Conservation (phyloP, 2,329 filamentous ascomycete species). For the Nigrospora osmanthi region DNA sequence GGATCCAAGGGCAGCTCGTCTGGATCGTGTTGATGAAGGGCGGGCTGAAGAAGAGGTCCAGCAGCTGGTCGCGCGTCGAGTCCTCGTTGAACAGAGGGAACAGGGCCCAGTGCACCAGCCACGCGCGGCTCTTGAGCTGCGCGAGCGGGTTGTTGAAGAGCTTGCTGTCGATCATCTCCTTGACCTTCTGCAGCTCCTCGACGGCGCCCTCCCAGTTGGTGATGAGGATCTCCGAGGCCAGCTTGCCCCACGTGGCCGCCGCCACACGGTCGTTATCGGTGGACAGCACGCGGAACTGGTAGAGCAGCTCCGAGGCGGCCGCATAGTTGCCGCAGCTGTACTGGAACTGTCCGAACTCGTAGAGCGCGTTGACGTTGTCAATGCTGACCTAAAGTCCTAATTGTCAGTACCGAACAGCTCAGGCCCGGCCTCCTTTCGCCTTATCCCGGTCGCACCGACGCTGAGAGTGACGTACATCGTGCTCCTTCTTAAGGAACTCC, state of each 20-base stretch:
- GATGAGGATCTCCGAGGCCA: constrained; percentile 90
- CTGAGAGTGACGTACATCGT: constrained; percentile 57
- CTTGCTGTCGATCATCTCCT: constrained; percentile 86
- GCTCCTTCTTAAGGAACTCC: constrained; percentile 94
- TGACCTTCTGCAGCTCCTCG: constrained; percentile 84
- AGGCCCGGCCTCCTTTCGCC: too few species aligned
- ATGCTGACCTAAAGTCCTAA: constrained; percentile 64
- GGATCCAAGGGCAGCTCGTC: constrained; percentile 92
- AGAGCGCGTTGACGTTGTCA: constrained; percentile 93
- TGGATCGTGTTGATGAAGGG: constrained; percentile 99
- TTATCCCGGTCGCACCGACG: too few species aligned
- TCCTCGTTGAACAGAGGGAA: constrained; percentile 99
- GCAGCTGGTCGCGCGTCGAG: constrained; percentile 77
- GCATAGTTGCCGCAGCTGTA: constrained; percentile 95
- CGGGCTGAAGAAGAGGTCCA: constrained; percentile 94
- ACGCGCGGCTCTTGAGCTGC: constrained; percentile 92
- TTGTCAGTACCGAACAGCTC: constrained; percentile 1
- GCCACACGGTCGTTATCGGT: constrained; percentile 98
- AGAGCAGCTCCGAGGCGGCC: constrained; percentile 84
- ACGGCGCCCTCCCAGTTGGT: constrained; percentile 92
- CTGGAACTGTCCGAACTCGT: constrained; percentile 94
- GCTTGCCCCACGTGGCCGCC: constrained; percentile 94
- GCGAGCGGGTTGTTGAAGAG: constrained; percentile 94
- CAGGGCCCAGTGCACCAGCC: constrained; percentile 96
- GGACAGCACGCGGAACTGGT: constrained; percentile 95